phyloP scores from a whole-genome alignment of 192 early-diverging fungal genomes.

The Jimgerdemannia lactiflua region DNA sequence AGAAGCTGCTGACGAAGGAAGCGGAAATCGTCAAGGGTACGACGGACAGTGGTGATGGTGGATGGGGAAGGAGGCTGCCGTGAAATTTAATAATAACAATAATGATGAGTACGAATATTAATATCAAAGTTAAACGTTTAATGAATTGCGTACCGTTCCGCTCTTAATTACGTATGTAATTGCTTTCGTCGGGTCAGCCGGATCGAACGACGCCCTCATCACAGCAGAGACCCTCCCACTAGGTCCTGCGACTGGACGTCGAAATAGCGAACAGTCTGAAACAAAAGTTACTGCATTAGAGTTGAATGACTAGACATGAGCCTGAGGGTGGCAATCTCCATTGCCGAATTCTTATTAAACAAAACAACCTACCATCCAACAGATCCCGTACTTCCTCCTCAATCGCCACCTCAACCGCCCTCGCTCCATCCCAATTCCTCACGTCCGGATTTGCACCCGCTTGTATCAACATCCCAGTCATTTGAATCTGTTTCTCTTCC shows the following conservation, averaged over 20 bases:
- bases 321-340: not conserved
- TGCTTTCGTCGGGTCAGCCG: slow-evolving; percentile 23
- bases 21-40: slow-evolving; percentile 43
- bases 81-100: too few relatives aligned
- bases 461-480: slow-evolving; percentile 21
- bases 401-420: slow-evolving; percentile 32
- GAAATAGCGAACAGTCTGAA: not conserved
- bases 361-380: slow-evolving; percentile 29
- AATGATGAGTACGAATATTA: too few relatives aligned
- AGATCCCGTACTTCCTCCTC: slow-evolving; percentile 25
- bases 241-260: not conserved
- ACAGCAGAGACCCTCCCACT: slow-evolving; percentile 7
- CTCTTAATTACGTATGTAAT: slow-evolving; percentile 36
- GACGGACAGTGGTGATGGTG: slow-evolving; percentile 34
- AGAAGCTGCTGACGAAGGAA: slow-evolving; percentile 35
- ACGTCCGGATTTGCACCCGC: slow-evolving; percentile 26
- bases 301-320: not conserved
- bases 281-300: not conserved
- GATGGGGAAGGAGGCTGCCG: slow-evolving; percentile 15
- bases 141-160: slow-evolving; percentile 26
- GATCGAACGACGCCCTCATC: slow-evolving; percentile 32
- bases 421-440: slow-evolving; percentile 29
- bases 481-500: slow-evolving; percentile 6
- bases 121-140: not conserved
- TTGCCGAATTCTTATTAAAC: slow-evolving; percentile 2